Percentiles rank a stretch among this genome's conserved stretches.
Conservation (phyloP, 2,329 filamentous ascomycete genomes). For the Colletotrichum gigasporum region DNA sequence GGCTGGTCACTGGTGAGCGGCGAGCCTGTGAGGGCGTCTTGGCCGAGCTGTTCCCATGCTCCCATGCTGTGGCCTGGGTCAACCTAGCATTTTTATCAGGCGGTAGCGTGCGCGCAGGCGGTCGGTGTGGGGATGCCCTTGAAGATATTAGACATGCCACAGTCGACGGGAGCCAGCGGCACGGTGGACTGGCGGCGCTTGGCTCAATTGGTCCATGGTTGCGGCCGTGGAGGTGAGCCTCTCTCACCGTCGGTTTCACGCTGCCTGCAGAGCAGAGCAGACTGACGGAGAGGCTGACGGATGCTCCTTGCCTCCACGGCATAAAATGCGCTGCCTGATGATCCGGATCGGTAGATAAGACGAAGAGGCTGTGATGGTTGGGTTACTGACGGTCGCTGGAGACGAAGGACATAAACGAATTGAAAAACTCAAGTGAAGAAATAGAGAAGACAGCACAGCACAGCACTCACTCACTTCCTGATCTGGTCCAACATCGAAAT, state of each 20-base stretch:
- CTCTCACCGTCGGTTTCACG: slow-evolving; percentile 25
- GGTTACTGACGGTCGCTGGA: neutral
- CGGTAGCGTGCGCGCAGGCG: slow-evolving; percentile 25
- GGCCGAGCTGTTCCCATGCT: slow-evolving; percentile 27
- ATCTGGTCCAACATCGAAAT: neutral
- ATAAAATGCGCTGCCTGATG: slow-evolving; percentile 15
- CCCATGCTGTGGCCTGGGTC: slow-evolving; percentile 24
- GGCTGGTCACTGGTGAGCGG: too few species aligned
- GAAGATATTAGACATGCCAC: slow-evolving; percentile 22
- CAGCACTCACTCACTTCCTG: neutral
- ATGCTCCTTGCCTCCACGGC: neutral
- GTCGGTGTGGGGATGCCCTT: slow-evolving; percentile 28
- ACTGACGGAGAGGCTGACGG: slow-evolving; percentile 19
- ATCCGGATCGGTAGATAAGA: neutral
- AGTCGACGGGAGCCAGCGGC: neutral
- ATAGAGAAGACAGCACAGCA: neutral
- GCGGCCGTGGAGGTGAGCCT: slow-evolving; percentile 1
- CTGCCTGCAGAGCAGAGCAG: slow-evolving; percentile 12
- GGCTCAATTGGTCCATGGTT: slow-evolving; percentile 17
- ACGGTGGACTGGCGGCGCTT: slow-evolving; percentile 14
- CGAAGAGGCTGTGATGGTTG: neutral
- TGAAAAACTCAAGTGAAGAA: neutral
- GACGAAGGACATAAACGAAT: neutral
- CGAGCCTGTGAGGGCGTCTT: slow-evolving; percentile 21
- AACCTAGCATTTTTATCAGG: slow-evolving; percentile 29